A percentile compares a stretch with the other conserved stretches of the same genome.
These are phyloP conservation scores for Rhinocladiella mackenziei DNA, from an alignment of 2,329 filamentous ascomycete genomes.

Conservation along the genomic window DNA sequence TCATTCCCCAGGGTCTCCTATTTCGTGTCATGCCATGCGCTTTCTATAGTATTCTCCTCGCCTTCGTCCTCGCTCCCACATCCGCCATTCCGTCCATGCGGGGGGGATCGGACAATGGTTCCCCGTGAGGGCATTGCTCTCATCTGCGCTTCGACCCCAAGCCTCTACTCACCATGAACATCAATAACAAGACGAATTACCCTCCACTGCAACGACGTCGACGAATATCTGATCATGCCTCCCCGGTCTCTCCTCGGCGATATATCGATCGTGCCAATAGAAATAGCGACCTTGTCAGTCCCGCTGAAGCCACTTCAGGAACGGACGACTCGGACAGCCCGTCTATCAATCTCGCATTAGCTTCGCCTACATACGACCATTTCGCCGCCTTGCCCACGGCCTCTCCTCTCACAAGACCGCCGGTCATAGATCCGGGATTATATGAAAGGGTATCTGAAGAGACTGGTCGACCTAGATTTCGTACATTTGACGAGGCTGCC, in stretches of 20 bases:
- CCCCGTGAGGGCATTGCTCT: constrained; percentile 3
- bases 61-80: no score
- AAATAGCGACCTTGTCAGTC: constrained; percentile 21
- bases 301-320: constrained; percentile 16
- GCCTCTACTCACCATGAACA: constrained; percentile 12
- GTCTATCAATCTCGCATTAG: constrained; percentile 18
- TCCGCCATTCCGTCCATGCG: no score
- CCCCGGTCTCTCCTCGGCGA: constrained; percentile 23
- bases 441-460: constrained; percentile 24
- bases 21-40: no score
- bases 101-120: constrained; percentile 16
- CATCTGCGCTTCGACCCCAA: constrained; percentile 2
- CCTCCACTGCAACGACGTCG: constrained; percentile 25
- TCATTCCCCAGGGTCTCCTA: no score
- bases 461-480: constrained; percentile 13
- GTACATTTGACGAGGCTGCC: constrained; percentile 16
- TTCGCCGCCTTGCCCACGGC: constrained; percentile 6
- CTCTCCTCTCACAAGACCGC: constrained; percentile 1
- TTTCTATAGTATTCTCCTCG: no score
- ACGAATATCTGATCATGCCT: constrained; percentile 26
- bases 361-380: constrained; percentile 16
- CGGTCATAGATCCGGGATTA: constrained; percentile 4
- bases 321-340: constrained; percentile 25
- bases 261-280: constrained; percentile 21
- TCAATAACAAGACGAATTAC: constrained; percentile 16